Evolutionary conservation across 257 asterid species (phyloP).

Genomic region (Craterostigma plantagineum): DNA sequence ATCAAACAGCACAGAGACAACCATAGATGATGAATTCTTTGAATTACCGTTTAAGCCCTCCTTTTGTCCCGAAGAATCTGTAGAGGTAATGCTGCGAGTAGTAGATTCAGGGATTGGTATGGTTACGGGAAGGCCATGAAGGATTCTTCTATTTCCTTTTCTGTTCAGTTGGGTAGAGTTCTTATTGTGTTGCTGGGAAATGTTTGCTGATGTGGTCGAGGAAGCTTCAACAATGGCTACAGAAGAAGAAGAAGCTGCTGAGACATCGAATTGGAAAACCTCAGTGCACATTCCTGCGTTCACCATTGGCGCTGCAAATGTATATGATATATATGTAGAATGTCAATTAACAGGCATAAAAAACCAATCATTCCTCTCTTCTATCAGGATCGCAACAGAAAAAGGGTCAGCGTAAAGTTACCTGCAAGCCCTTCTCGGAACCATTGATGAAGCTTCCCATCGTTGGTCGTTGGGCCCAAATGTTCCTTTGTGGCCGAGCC

Average conservation of each 20-base stretch:
- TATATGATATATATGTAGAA: not conserved
- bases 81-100: slow-evolving; percentile 40
- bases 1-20: slow-evolving; percentile 86
- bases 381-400: not conserved
- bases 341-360: too few relatives aligned
- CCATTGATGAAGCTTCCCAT: slow-evolving; percentile 87
- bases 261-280: slow-evolving; percentile 86
- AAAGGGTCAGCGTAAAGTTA: slow-evolving; percentile 9
- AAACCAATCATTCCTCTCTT: too few relatives aligned
- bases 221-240: slow-evolving; percentile 11
- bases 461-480: slow-evolving; percentile 40
- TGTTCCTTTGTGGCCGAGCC: slow-evolving; percentile 28
- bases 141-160: slow-evolving; percentile 57
- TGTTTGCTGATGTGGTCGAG: slow-evolving; percentile 27
- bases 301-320: slow-evolving; percentile 69
- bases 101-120: slow-evolving; percentile 32
- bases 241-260: slow-evolving; percentile 23
- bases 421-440: slow-evolving; percentile 98
- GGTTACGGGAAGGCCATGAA: slow-evolving; percentile 16
- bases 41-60: slow-evolving; percentile 27
- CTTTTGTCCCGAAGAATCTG: slow-evolving; percentile 22
- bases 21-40: slow-evolving; percentile 61
- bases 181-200: slow-evolving; percentile 22
- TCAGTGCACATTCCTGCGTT: slow-evolving; percentile 92
- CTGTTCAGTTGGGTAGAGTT: slow-evolving; percentile 32